phyloP scores from a whole-genome alignment of 78 protist genomes.

The Dictyostelium discoideum region DNA sequence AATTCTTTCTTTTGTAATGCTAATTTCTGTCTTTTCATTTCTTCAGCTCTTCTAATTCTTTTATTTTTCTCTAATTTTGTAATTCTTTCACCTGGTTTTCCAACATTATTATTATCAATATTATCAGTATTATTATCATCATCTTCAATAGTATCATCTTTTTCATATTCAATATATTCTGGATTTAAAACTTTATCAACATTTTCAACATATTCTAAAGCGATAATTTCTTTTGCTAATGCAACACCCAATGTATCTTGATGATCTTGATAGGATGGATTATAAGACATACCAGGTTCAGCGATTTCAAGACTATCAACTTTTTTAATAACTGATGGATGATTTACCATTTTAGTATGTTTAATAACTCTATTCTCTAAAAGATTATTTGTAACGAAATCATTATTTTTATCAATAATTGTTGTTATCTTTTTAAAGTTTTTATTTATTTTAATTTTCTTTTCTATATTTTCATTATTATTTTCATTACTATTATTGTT shows the following conservation, averaged over 20 bases:
- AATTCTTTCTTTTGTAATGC: background rate
- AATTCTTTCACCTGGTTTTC: background rate
- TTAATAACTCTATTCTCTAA: background rate
- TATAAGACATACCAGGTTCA: conserved; percentile 62
- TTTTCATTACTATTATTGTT: background rate
- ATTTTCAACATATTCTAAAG: background rate
- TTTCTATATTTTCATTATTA: background rate
- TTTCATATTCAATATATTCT: background rate
- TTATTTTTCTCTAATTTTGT: conserved; percentile 19
- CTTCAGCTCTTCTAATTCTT: conserved; percentile 32
- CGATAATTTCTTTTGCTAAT: background rate
- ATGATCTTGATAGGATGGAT: conserved; percentile 35
- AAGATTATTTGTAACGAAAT: background rate
- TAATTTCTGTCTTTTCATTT: background rate
- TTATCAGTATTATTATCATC: background rate
- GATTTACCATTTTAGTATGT: background rate
- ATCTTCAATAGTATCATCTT: background rate
- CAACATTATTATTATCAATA: background rate
- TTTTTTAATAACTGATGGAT: background rate
- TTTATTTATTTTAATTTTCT: background rate
- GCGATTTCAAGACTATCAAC: conserved; percentile 6
- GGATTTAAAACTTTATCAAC: background rate
- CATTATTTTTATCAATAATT: background rate
- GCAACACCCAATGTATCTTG: conserved; percentile 15
- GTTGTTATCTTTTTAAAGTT: background rate